Evolutionary conservation across 2,329 filamentous ascomycete species (phyloP).

Genomic region (Arthrinium puccinioides): DNA sequence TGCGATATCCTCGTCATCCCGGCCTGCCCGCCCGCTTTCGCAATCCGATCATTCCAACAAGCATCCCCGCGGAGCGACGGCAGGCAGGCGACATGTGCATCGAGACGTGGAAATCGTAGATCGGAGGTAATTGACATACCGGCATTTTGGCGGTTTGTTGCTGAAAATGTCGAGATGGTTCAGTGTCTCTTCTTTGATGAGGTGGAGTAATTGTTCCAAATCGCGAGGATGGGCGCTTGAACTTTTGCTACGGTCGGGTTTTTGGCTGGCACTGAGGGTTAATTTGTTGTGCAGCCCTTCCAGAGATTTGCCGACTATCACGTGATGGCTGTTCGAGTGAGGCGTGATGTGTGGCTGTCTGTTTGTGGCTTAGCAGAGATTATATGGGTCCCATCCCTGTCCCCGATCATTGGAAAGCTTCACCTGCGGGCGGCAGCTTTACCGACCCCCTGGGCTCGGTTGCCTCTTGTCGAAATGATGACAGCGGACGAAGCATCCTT

Average conservation of each 20-base stretch:
- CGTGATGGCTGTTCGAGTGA: neutral
- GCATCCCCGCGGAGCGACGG: too few species aligned
- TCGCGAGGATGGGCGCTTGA: neutral
- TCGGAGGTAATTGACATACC: constrained; percentile 26
- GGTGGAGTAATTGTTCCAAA: constrained; percentile 1
- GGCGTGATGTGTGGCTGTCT: neutral
- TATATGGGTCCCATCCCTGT: too few species aligned
- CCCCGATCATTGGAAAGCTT: too few species aligned
- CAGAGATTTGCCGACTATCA: constrained; percentile 4
- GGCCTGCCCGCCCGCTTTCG: too few species aligned
- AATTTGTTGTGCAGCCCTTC: constrained; percentile 2
- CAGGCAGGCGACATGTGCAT: too few species aligned
- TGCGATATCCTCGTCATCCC: too few species aligned
- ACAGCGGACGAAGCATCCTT: too few species aligned
- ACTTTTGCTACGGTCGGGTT: constrained; percentile 14
- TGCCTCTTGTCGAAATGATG: too few species aligned
- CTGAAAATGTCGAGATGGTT: constrained; percentile 26
- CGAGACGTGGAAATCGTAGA: too few species aligned
- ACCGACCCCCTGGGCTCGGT: too few species aligned
- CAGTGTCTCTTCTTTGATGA: constrained; percentile 8
- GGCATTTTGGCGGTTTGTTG: constrained; percentile 32
- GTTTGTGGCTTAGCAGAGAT: neutral
- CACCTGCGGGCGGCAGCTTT: too few species aligned
- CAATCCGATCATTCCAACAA: too few species aligned
- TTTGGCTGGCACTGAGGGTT: neutral